These are phyloP conservation scores for Collariella sp. DNA, from an alignment of 495 filamentous ascomycete genomes.

Conservation along the genomic window DNA sequence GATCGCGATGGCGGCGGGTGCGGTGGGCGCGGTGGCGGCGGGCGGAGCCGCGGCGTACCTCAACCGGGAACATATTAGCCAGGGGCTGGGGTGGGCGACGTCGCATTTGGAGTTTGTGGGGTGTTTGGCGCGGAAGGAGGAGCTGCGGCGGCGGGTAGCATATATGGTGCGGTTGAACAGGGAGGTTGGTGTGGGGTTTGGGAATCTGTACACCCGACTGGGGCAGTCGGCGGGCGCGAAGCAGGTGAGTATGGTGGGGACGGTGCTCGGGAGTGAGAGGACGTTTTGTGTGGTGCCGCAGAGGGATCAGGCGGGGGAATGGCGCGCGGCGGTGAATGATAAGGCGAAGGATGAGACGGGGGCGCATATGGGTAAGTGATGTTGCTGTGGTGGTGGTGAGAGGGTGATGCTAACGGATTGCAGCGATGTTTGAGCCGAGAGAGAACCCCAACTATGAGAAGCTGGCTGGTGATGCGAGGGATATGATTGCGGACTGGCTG, in stretches of 20 bases:
- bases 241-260: constrained; percentile 38
- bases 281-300: constrained; percentile 78
- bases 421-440: constrained; percentile 70
- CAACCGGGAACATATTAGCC: constrained; percentile 65
- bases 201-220: constrained; percentile 75
- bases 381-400: neutral
- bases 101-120: constrained; percentile 95
- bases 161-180: constrained; percentile 49
- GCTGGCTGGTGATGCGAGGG: constrained; percentile 58
- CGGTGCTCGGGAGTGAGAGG: constrained; percentile 49
- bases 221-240: constrained; percentile 50
- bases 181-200: constrained; percentile 55
- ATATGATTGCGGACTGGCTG: constrained; percentile 52
- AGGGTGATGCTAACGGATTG: constrained; percentile 4
- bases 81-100: constrained; percentile 69
- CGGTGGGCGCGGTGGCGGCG: constrained; percentile 69
- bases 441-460: constrained; percentile 71
- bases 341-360: constrained; percentile 65
- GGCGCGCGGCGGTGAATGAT: constrained; percentile 66
- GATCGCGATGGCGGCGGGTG: constrained; percentile 75
- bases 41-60: constrained; percentile 83
- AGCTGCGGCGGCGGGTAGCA: constrained; percentile 59
- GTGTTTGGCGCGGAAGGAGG: constrained; percentile 68
- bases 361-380: constrained; percentile 63
- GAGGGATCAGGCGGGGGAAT: constrained; percentile 44